Conservation (phyloP, 441 rosid species). For the Populus hybrid region DNA sequence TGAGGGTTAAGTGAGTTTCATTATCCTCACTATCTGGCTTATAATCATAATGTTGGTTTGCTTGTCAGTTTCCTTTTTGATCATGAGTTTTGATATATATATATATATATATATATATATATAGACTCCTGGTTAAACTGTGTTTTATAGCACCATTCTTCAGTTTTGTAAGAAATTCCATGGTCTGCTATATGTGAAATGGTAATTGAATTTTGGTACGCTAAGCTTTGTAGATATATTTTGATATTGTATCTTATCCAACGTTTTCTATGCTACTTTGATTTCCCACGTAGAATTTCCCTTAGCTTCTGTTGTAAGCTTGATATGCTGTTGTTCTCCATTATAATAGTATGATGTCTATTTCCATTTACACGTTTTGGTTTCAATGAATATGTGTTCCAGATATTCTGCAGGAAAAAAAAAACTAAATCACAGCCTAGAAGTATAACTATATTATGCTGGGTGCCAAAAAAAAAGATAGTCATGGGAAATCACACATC, state of each 20-base stretch:
- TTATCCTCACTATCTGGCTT: background rate
- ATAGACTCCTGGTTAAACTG: background rate
- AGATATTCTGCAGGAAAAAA: background rate
- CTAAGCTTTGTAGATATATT: background rate
- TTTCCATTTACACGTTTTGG: background rate
- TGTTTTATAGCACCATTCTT: background rate
- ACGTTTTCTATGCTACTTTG: background rate
- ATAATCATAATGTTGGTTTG: background rate
- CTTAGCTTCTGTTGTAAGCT: background rate
- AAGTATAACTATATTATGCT: background rate
- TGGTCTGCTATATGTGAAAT: background rate
- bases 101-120: too few species aligned
- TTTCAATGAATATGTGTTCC: background rate
- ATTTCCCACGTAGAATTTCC: background rate
- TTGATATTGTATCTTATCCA: background rate
- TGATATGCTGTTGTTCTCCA: background rate
- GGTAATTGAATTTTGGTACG: background rate
- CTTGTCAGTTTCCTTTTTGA: background rate
- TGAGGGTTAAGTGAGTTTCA: slow-evolving; percentile 65
- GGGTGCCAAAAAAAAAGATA: background rate
- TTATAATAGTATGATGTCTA: background rate
- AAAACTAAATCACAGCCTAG: background rate
- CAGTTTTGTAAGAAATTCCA: background rate
- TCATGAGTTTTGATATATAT: background rate
- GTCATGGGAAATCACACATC: background rate